Evolutionary conservation across 441 rosid genomes (phyloP).

Genomic region (Croton laevigatus): DNA sequence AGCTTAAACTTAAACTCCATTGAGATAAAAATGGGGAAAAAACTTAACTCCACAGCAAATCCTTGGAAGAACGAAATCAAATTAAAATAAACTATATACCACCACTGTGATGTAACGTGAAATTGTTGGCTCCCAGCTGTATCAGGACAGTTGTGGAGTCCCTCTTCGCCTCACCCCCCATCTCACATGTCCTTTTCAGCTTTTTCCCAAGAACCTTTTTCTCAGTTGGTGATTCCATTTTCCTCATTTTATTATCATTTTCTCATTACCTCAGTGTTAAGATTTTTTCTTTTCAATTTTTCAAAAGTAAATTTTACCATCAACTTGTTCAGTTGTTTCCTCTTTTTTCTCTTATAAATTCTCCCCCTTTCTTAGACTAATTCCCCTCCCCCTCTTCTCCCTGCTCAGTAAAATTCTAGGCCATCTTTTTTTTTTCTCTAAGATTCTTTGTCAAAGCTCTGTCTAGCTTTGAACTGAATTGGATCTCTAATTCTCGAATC

Average conservation of each 20-base stretch:
- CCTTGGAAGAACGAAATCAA: not conserved
- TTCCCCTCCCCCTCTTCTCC: slow-evolving; percentile 14
- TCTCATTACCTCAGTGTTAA: too few relatives aligned
- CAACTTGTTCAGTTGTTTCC: slow-evolving; percentile 7
- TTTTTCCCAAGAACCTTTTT: slow-evolving; percentile 25
- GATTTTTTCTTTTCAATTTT: not conserved
- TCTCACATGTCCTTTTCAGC: slow-evolving; percentile 52
- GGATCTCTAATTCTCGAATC: slow-evolving; percentile 20
- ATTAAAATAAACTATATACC: not conserved
- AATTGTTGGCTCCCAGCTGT: slow-evolving; percentile 45
- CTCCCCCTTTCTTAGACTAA: not conserved
- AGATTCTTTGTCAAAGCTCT: not conserved
- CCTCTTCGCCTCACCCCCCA: slow-evolving; percentile 7
- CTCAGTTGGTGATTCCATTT: not conserved
- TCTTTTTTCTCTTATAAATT: slow-evolving; percentile 33
- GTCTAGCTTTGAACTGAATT: slow-evolving; percentile 20
- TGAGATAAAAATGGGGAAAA: too few relatives aligned
- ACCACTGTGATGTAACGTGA: slow-evolving; percentile 2
- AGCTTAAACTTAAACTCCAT: not conserved
- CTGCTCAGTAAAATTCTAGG: slow-evolving; percentile 6
- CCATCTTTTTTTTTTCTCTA: slow-evolving; percentile 4
- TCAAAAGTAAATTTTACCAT: not conserved
- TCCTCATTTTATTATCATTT: not conserved
- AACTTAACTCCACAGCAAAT: not conserved
- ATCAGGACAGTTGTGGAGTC: slow-evolving; percentile 23